Evolutionary conservation across 306 rosid species (phyloP).

Genomic region (Spatholobus suberectus): DNA sequence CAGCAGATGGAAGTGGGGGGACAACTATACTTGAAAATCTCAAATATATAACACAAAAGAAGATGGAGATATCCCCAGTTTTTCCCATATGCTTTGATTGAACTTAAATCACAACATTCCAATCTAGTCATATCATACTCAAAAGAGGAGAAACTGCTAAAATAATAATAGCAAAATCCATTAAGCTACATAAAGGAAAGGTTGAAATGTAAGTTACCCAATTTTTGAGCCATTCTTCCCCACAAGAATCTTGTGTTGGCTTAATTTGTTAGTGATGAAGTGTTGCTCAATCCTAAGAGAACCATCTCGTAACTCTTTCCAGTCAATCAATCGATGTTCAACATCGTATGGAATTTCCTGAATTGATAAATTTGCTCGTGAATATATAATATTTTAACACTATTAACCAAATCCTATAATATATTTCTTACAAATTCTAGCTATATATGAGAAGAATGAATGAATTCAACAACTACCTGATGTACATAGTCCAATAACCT

Average conservation of each 20-base stretch:
- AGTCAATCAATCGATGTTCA: slow-evolving; percentile 82
- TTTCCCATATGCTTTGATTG: background rate
- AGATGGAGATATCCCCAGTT: background rate
- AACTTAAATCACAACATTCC: slow-evolving; percentile 30
- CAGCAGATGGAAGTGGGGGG: background rate
- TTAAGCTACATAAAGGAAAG: background rate
- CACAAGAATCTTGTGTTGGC: slow-evolving; percentile 93
- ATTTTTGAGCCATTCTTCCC: slow-evolving; percentile 95
- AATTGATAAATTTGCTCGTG: slow-evolving; percentile 31
- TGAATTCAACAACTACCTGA: slow-evolving; percentile 64
- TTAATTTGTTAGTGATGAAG: slow-evolving; percentile 70
- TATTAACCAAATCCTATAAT: slow-evolving; percentile 1
- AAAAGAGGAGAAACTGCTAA: background rate
- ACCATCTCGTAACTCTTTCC: slow-evolving; percentile 95
- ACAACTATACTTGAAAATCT: background rate
- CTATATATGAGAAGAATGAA: background rate
- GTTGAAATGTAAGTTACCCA: slow-evolving; percentile 61
- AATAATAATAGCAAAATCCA: background rate
- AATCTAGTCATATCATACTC: background rate
- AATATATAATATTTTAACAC: slow-evolving; percentile 35
- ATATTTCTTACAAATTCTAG: background rate
- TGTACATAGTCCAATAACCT: slow-evolving; percentile 91
- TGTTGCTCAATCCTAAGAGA: slow-evolving; percentile 95
- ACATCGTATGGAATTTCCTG: slow-evolving; percentile 94
- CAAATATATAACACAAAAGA: background rate